Evolutionary conservation across 176 grass and related monocot genomes (phyloP), one percentile per base, ranked within the genome.

Genomic region (Hordeum marinum): DNA sequence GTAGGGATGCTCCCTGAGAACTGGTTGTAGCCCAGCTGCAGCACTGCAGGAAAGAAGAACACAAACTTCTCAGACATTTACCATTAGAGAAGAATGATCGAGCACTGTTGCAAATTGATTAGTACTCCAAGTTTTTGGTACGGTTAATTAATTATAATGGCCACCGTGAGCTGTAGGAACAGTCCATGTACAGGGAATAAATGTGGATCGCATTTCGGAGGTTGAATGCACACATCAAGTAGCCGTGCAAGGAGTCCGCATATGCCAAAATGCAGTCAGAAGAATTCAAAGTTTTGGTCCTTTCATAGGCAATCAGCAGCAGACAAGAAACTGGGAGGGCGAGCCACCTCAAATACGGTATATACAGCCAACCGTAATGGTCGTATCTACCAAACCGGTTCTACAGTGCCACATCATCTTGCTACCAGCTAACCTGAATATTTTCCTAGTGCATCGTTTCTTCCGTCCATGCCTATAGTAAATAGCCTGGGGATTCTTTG

Each of bases 11-110:
- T 92, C 81, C 91, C 90, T 25, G 84, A 89, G 5, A 98, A 58
- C 68, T 89, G 79, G 79, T 96, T 96, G 76, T 98, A 92, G 13
- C 93, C 89, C 7, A 98, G 86, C 88, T 94, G 91, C 86, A 98
- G 85, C 4, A 98, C 90, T 96, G 77, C 50, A 94, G n/a, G 71
- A 57, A 43, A 27, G 36, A 84, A 34, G 37, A 84, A 35, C 20
- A 34, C 26, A 29, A 34, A 21, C 2, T 9, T 72, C 71, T 81
- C 21, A 85, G 78, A 7, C 63, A 75, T 42, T 42, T 63, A 26
- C 11, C 23, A 79, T 79, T 58, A 75, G 23, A 69, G 15, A 50
- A 42, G 70, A 73, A 62, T 3, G 63, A 21, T 60, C 60, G 63
- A 48, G 48, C 3, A 73, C 32, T n/a, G 35, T 34, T 29, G 46